Percentiles rank a stretch among this genome's conserved stretches.
Conservation (phyloP, 75 land plant species). For the Azolla pinnata region DNA sequence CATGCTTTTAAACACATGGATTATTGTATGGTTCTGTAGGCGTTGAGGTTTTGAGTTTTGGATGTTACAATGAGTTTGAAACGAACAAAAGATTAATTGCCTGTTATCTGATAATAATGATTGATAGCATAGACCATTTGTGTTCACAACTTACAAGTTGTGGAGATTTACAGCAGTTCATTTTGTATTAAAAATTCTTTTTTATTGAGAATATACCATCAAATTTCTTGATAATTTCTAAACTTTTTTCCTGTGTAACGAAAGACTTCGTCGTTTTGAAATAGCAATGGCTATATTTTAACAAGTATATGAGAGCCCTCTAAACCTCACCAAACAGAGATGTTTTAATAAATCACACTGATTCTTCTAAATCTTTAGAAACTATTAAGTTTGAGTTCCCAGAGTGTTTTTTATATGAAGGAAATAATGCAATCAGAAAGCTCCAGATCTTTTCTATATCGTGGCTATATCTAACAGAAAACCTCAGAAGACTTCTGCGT, state of each 20-base stretch:
- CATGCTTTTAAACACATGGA: no score
- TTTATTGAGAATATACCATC: background rate
- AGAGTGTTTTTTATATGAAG: background rate
- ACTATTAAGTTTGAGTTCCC: background rate
- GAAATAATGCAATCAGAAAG: background rate
- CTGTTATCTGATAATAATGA: no score
- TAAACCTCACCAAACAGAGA: background rate
- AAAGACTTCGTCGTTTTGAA: background rate
- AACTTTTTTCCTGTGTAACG: background rate
- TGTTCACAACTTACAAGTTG: background rate
- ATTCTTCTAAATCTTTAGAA: background rate
- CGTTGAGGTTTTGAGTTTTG: background rate
- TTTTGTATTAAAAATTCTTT: background rate
- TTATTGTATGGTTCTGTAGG: background rate
- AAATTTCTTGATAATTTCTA: background rate
- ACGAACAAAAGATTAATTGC: background rate
- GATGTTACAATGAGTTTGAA: background rate
- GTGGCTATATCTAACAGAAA: no score
- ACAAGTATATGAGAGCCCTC: background rate
- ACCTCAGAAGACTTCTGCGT: background rate
- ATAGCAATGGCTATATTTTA: background rate
- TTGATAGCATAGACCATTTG: no score
- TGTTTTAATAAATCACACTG: background rate
- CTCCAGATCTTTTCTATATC: background rate
- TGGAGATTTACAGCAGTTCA: background rate